These are phyloP conservation scores for Kluyveromyces sp. DNA, from an alignment of 1,139 yeast species.

Conservation along the genomic window DNA sequence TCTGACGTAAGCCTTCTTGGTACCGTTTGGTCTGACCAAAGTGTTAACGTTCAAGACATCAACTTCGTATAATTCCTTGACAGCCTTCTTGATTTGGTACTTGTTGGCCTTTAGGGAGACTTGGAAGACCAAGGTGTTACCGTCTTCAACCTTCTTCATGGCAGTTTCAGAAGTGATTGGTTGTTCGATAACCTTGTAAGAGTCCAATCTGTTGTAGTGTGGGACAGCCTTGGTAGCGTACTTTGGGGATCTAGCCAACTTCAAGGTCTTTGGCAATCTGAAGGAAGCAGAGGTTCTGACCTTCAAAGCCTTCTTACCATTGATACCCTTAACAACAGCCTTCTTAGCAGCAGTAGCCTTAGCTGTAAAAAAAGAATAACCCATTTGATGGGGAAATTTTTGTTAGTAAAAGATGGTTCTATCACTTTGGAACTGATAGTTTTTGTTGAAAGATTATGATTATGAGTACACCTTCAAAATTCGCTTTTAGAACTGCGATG, in stretches of 20 bases:
- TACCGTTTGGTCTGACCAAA: slow-evolving; percentile 96
- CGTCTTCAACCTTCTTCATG: slow-evolving; percentile 98
- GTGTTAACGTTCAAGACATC: slow-evolving; percentile 94
- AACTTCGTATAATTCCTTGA: slow-evolving; percentile 96
- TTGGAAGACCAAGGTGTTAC: slow-evolving; percentile 98
- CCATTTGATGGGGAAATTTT: neutral
- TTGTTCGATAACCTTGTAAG: slow-evolving; percentile 87
- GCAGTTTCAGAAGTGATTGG: slow-evolving; percentile 99
- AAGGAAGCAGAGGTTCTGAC: slow-evolving; percentile 93
- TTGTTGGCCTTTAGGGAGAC: slow-evolving; percentile 96
- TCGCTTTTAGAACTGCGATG: no score
- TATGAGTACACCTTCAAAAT: no score
- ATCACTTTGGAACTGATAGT: neutral
- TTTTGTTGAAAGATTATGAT: neutral
- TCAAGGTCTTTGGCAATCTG: slow-evolving; percentile 97
- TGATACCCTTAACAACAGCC: slow-evolving; percentile 97
- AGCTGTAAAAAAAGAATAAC: slow-evolving; percentile 21
- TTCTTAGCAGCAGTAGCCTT: slow-evolving; percentile 98
- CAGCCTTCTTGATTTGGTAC: slow-evolving; percentile 96
- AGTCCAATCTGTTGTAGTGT: slow-evolving; percentile 95
- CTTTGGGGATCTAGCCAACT: slow-evolving; percentile 89
- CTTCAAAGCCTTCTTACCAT: slow-evolving; percentile 83
- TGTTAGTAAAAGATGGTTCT: slow-evolving; percentile 8
- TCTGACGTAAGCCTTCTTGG: slow-evolving; percentile 99
- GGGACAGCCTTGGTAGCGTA: slow-evolving; percentile 95